These are phyloP conservation scores for Clitopilus hobsonii DNA, from an alignment of 768 basidiomycete species.

Conservation along the genomic window DNA sequence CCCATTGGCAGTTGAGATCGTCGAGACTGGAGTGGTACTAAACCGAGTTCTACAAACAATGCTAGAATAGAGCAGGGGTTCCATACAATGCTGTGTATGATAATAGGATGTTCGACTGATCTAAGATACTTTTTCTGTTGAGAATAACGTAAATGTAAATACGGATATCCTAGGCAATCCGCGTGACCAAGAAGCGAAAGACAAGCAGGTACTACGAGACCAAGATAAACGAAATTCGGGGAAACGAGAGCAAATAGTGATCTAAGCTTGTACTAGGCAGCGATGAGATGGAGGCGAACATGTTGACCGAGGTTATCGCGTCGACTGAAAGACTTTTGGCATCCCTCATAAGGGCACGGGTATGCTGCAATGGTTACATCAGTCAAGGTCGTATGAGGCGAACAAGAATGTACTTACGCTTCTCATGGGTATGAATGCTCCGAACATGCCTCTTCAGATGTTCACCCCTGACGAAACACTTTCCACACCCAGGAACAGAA, in stretches of 20 bases:
- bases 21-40: too few relatives aligned
- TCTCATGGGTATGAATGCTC: conserved; percentile 89
- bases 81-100: too few relatives aligned
- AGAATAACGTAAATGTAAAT: too few relatives aligned
- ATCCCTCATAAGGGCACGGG: conserved; percentile 57
- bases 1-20: too few relatives aligned
- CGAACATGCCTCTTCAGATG: conserved; percentile 87
- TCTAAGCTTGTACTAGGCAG: conserved; percentile 5
- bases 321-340: conserved; percentile 68
- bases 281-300: conserved; percentile 53
- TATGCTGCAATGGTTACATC: conserved; percentile 39
- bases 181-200: too few relatives aligned
- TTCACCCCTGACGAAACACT: conserved; percentile 85
- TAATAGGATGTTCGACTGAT: too few relatives aligned
- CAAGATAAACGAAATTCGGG: not conserved
- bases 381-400: conserved; percentile 1
- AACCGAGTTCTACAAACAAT: too few relatives aligned
- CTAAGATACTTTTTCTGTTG: too few relatives aligned
- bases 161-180: too few relatives aligned
- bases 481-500: conserved; percentile 78
- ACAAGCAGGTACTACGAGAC: too few relatives aligned
- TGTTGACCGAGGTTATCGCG: conserved; percentile 79
- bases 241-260: conserved; percentile 7
- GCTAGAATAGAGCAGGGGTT: too few relatives aligned
- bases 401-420: conserved; percentile 55